These are phyloP conservation scores for Crithidia sp. DNA, from an alignment of 208 protist species.

Conservation along the genomic window DNA sequence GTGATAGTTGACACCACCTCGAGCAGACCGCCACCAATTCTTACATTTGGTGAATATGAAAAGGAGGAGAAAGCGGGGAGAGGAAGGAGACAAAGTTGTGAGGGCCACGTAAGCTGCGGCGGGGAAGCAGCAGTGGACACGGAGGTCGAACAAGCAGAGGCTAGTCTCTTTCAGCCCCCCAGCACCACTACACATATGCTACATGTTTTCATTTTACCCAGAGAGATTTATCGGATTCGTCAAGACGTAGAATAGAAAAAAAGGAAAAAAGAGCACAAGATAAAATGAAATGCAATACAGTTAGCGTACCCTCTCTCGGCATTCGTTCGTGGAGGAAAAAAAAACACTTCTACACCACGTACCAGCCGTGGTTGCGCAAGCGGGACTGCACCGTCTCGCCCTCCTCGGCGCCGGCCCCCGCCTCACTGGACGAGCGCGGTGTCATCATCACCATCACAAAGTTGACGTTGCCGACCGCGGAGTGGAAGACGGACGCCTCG, in stretches of 20 bases:
- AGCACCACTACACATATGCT: too few species aligned
- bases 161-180: too few species aligned
- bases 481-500: constrained; percentile 10
- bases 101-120: too few species aligned
- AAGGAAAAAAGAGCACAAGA: not conserved
- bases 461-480: constrained; percentile 7
- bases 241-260: not conserved
- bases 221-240: too few species aligned
- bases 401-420: not conserved
- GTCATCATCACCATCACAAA: constrained; percentile 32
- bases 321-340: too few species aligned
- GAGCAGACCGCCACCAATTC: too few species aligned
- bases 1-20: too few species aligned
- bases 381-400: constrained; percentile 22
- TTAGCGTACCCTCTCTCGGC: too few species aligned
- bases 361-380: constrained; percentile 33
- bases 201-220: too few species aligned
- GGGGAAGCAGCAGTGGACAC: too few species aligned
- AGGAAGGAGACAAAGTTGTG: not conserved
- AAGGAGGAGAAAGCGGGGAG: constrained; percentile 11
- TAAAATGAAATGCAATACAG: too few species aligned
- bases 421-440: not conserved
- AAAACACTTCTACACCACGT: constrained; percentile 13
- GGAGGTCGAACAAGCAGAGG: too few species aligned
- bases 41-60: not conserved